A percentile compares a stretch with the other conserved stretches of the same genome.
Conservation (phyloP, 305 asterid species). For the Stenogyne calaminthoides region DNA sequence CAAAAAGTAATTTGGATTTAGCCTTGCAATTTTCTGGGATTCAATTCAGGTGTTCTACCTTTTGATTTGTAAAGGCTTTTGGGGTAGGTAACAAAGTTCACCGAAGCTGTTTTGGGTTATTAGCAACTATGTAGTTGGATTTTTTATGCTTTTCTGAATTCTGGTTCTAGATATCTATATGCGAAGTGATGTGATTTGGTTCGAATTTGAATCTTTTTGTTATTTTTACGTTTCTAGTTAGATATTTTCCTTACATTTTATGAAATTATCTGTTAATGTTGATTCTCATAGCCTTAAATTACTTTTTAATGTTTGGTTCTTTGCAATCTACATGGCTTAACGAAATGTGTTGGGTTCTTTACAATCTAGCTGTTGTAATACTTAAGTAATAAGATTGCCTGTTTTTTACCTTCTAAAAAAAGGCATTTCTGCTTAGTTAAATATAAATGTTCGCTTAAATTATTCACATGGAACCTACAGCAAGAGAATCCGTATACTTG, state of each 20-base stretch:
- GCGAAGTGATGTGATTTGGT: not conserved
- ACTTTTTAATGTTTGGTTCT: no score
- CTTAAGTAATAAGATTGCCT: no score
- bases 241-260: not conserved
- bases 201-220: not conserved
- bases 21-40: not conserved
- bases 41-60: not conserved
- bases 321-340: no score
- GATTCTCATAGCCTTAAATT: no score
- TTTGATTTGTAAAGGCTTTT: conserved; percentile 20
- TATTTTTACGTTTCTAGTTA: not conserved
- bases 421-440: no score
- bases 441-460: no score
- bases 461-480: no score
- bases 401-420: no score
- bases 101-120: not conserved
- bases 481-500: no score
- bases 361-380: no score
- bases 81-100: conserved; percentile 18
- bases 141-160: conserved; percentile 22
- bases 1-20: conserved; percentile 4
- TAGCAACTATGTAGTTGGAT: not conserved
- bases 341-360: no score
- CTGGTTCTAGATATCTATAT: conserved; percentile 19
- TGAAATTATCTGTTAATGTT: not conserved